Conservation (phyloP, 1,284 basidiomycete genomes). For the Austropuccinia psidii region DNA sequence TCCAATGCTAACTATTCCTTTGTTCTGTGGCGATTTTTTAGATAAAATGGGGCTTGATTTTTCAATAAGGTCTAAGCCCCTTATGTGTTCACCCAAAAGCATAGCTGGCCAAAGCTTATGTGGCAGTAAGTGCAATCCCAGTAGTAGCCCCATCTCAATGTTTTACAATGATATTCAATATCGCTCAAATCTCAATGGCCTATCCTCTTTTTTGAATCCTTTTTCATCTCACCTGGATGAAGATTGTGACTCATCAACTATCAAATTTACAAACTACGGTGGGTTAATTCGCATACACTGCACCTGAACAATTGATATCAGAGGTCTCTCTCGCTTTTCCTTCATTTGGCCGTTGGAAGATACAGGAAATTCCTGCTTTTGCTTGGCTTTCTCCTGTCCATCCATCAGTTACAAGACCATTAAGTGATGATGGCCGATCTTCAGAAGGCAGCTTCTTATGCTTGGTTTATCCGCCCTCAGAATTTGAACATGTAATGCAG, state of each 20-base stretch:
- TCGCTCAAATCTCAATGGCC: neutral
- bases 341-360: conserved; percentile 47
- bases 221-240: conserved; percentile 58
- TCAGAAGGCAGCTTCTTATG: too few species aligned
- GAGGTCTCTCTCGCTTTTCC: conserved; percentile 53
- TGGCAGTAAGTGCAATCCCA: too few species aligned
- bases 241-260: conserved; percentile 49
- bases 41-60: too few species aligned
- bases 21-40: too few species aligned
- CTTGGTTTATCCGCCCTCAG: too few species aligned
- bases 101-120: too few species aligned
- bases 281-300: conserved; percentile 80
- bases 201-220: conserved; percentile 41
- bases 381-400: neutral
- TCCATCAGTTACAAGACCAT: too few species aligned
- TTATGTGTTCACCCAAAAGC: too few species aligned
- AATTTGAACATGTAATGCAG: too few species aligned
- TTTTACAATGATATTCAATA: neutral
- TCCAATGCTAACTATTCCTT: too few species aligned
- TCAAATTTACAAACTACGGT: conserved; percentile 56
- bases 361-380: neutral
- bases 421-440: neutral
- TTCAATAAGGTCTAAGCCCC: too few species aligned
- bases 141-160: neutral
- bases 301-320: conserved; percentile 64